Conservation (phyloP, 148 eudicot species). For the Persicaria maculosa region DNA sequence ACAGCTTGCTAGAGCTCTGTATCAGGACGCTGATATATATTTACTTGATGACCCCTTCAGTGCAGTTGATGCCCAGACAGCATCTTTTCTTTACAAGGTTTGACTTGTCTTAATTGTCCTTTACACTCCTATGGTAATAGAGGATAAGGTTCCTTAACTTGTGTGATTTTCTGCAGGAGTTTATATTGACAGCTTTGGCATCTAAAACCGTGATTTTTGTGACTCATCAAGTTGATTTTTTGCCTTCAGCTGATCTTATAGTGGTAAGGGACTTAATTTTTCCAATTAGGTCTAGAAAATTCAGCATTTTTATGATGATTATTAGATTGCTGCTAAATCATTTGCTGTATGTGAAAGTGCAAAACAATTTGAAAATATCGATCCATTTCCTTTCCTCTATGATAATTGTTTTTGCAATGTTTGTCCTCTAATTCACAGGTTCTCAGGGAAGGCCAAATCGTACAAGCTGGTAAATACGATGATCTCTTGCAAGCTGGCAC, state of each 20-base stretch:
- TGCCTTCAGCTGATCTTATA: slow-evolving; percentile 84
- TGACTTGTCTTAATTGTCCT: not conserved
- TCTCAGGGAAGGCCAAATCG: slow-evolving; percentile 79
- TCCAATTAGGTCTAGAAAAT: not conserved
- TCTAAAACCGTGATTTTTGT: slow-evolving; percentile 78
- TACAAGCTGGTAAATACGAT: slow-evolving; percentile 85
- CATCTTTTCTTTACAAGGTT: slow-evolving; percentile 72
- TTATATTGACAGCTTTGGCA: slow-evolving; percentile 63
- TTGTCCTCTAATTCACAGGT: slow-evolving; percentile 39
- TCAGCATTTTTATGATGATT: not conserved
- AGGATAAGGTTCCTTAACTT: slow-evolving; percentile 21
- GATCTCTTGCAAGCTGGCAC: slow-evolving; percentile 87
- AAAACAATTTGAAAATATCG: not conserved
- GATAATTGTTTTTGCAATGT: not conserved
- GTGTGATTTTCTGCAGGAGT: slow-evolving; percentile 54
- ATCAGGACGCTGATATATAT: slow-evolving; percentile 97
- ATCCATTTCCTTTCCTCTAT: not conserved
- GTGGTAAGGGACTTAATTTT: slow-evolving; percentile 44
- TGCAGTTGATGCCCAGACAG: slow-evolving; percentile 98
- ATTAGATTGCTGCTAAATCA: not conserved
- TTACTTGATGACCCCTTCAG: slow-evolving; percentile 97
- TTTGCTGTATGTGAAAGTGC: not conserved
- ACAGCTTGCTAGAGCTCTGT: slow-evolving; percentile 96
- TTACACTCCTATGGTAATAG: not conserved
- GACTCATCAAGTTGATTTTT: slow-evolving; percentile 95